These are phyloP conservation scores for Paramyrothecium sp. DNA, from an alignment of 2,329 filamentous ascomycete genomes.

Conservation along the genomic window DNA sequence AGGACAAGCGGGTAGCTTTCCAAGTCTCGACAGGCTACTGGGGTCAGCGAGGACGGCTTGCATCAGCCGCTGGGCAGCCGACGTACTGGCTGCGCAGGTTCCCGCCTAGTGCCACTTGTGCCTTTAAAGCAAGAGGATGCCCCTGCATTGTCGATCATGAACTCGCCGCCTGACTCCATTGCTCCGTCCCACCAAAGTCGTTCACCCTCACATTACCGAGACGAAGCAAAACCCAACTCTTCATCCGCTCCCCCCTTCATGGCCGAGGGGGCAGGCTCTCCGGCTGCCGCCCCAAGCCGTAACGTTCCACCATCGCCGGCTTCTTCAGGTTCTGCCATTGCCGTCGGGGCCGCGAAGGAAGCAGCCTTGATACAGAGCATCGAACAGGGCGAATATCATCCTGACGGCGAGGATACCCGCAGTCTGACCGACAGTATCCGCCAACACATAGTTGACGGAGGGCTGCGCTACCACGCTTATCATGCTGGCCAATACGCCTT, in stretches of 20 bases:
- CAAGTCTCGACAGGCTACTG: not conserved
- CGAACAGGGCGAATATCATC: constrained; percentile 28
- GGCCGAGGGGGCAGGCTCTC: constrained; percentile 5
- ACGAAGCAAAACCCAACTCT: not conserved
- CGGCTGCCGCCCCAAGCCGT: not conserved
- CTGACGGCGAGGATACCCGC: constrained; percentile 30
- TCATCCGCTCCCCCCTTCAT: not conserved
- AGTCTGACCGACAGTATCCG: constrained; percentile 42
- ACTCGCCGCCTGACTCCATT: constrained; percentile 21
- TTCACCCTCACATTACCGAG: not conserved
- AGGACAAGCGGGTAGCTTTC: not conserved
- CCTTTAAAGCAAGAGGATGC: not conserved
- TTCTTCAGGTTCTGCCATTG: constrained; percentile 25
- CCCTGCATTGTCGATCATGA: constrained; percentile 11
- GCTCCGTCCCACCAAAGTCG: not conserved
- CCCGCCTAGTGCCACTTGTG: not conserved
- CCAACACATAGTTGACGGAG: constrained; percentile 40
- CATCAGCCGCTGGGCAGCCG: not conserved
- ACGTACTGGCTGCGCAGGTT: not conserved
- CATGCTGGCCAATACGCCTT: constrained; percentile 40
- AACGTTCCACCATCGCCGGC: constrained; percentile 22
- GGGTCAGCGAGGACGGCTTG: not conserved
- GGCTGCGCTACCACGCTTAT: constrained; percentile 38
- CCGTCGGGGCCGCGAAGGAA: constrained; percentile 27
- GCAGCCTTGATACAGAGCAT: constrained; percentile 27